Conservation (phyloP, 345 rosid genomes). For the Citrus hindsii region DNA sequence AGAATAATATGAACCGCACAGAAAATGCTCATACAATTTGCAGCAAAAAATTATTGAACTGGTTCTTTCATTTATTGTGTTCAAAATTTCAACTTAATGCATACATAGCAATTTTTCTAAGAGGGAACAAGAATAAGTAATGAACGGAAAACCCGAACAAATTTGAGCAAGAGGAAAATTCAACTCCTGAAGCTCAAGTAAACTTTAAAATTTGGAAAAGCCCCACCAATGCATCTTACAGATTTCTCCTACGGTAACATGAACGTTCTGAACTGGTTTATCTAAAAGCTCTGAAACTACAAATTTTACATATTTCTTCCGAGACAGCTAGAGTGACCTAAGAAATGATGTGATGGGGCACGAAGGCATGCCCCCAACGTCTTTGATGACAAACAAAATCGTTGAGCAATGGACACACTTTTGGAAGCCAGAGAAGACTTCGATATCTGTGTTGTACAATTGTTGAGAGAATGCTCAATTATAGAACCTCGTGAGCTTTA, state of each 20-base stretch:
- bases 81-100: not conserved
- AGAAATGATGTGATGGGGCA: constrained; percentile 4
- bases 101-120: not conserved
- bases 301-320: constrained; percentile 4
- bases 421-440: constrained; percentile 4
- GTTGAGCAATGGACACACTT: not conserved
- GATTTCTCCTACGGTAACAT: constrained; percentile 7
- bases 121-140: not conserved
- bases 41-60: not conserved
- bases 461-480: constrained; percentile 3
- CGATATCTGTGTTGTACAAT: not conserved
- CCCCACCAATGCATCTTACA: constrained; percentile 4
- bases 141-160: not conserved
- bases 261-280: not conserved
- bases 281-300: constrained; percentile 8
- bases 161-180: not conserved
- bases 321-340: constrained; percentile 5
- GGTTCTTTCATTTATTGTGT: not conserved
- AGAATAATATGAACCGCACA: no score
- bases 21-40: no score
- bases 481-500: constrained; percentile 78
- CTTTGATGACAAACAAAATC: not conserved
- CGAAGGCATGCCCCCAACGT: not conserved
- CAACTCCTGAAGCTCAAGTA: constrained; percentile 1
- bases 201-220: not conserved